These are phyloP conservation scores for Lyophyllum atratum DNA, from an alignment of 768 basidiomycete species.

Conservation along the genomic window DNA sequence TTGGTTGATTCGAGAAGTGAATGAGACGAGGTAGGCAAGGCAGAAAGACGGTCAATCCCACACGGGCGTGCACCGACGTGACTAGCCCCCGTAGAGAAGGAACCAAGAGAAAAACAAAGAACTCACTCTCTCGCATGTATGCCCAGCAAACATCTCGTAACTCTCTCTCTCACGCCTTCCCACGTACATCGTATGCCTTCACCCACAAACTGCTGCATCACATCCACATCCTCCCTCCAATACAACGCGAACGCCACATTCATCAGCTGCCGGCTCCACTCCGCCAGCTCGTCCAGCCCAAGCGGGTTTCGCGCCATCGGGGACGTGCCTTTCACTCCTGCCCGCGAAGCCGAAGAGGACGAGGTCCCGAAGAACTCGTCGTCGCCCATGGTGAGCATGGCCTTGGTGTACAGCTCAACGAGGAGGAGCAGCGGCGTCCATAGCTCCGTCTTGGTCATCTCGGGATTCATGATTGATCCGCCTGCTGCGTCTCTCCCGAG, in stretches of 20 bases:
- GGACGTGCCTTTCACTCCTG: background rate
- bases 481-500: constrained; percentile 59
- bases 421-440: constrained; percentile 81
- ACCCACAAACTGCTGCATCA: constrained; percentile 21
- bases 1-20: no score
- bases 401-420: constrained; percentile 79
- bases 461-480: constrained; percentile 25
- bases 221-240: constrained; percentile 44
- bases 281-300: constrained; percentile 74
- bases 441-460: constrained; percentile 35
- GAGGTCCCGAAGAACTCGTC: constrained; percentile 86
- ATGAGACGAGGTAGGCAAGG: no score
- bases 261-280: constrained; percentile 75
- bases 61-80: no score
- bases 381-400: constrained; percentile 89
- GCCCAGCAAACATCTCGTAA: constrained; percentile 76
- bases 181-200: constrained; percentile 48
- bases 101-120: background rate
- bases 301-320: constrained; percentile 68
- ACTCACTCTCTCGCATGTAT: constrained; percentile 90
- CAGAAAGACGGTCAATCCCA: no score
- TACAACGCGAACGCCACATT: constrained; percentile 81
- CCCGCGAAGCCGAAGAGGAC: background rate
- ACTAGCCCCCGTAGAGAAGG: no score
- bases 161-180: constrained; percentile 73